Base-by-base conservation (phyloP, 73 alveolate species). In the Paramecium primaurelia region DNA sequence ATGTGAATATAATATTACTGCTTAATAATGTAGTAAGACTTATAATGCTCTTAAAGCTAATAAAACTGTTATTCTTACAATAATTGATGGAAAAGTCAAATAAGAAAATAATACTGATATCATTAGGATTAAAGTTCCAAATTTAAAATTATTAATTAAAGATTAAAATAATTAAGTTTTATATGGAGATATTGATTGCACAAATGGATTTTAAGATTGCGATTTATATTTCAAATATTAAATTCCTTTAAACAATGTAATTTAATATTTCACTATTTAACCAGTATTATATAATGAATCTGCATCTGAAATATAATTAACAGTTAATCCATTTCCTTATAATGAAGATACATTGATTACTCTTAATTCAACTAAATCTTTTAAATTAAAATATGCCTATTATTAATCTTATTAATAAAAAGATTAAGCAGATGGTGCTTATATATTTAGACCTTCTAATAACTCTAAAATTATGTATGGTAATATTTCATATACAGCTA, bases 1-100 rank as follows among this genome's bases (percentile, higher is more conserved):
- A 26, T 89, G 94, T 83, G 75, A 89, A 25, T 89, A 85, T 84
- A 89, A 89, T 51, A 51, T 32, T 7, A 89, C 92, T 20, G 77
- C 88, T 7, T 12, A 38, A 18, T 89, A 34, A 89, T 89, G 94
- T 68, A 40, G 16, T 6, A n/a, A 34, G n/a, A 45, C 94, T 14
- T 89, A 89, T 42, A 30, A 47, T 25, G 59, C 51, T 8, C 28
- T 89, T 0, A 22, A 36, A 8, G 30, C 30, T 6, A 83, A 83
- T 25, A 64, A 44, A 16, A 71, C 94, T 26, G 28, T 89, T 32
- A 44, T 73, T 47, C 14, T 89, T 32, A 89, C 88, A 10, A 25
- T 80, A 8, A 14, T 80, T 1, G 91, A 80, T 49, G 71, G 71
- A 9, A 80, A 80, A 80, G 77, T 80, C 3, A 22, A 80, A 32